Percentiles rank a stretch among this genome's conserved stretches.
phyloP scores from a whole-genome alignment of 345 rosid species.

The Limnanthes douglasii region DNA sequence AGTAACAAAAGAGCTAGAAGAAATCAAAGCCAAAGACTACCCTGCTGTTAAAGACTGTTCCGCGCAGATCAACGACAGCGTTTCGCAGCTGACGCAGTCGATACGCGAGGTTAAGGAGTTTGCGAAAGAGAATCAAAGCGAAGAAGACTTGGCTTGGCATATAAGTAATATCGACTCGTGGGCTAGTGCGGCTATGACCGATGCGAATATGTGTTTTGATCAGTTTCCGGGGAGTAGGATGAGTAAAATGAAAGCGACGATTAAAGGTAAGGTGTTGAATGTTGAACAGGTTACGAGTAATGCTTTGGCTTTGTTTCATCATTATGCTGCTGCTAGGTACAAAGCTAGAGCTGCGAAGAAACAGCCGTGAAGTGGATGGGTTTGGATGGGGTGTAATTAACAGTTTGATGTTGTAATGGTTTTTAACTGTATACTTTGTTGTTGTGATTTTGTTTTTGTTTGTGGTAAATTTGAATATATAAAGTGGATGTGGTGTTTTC shows the following conservation, averaged over 20 bases:
- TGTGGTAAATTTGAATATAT: too few relatives aligned
- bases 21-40: conserved; percentile 22
- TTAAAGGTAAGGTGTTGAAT: conserved; percentile 62
- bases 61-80: conserved; percentile 35
- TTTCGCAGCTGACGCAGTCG: conserved; percentile 42
- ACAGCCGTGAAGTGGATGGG: too few relatives aligned
- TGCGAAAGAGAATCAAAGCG: conserved; percentile 3
- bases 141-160: conserved; percentile 28
- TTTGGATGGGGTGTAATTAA: too few relatives aligned
- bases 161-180: conserved; percentile 51
- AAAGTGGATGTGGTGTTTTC: too few relatives aligned
- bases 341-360: too few relatives aligned
- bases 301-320: conserved; percentile 60
- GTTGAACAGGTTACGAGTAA: conserved; percentile 70
- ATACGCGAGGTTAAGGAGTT: conserved; percentile 40
- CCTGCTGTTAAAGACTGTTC: conserved; percentile 44
- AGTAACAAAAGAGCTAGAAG: conserved; percentile 23
- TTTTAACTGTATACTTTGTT: too few relatives aligned
- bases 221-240: conserved; percentile 38
- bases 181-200: conserved; percentile 64
- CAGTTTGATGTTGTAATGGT: too few relatives aligned
- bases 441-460: too few relatives aligned
- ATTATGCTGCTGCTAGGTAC: conserved; percentile 32
- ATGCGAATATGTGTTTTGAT: conserved; percentile 39
- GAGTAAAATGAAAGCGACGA: conserved; percentile 58